These are phyloP conservation scores for Aureobasidium mangrovei DNA, from an alignment of 2,329 filamentous ascomycete species.

Conservation along the genomic window DNA sequence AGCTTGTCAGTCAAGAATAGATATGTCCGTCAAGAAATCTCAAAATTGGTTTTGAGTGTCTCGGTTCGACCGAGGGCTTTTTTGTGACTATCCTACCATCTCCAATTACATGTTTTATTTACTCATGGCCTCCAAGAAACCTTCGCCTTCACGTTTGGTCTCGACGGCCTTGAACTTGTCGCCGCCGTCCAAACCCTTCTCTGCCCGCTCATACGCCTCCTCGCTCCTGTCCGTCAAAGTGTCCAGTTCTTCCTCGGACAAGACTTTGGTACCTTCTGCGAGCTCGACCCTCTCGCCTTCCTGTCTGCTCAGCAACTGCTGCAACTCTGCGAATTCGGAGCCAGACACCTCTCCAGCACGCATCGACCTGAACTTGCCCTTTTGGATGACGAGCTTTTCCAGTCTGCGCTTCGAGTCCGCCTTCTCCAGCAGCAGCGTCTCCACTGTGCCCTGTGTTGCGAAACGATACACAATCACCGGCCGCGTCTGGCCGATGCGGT, in stretches of 20 bases:
- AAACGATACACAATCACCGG: constrained; percentile 92
- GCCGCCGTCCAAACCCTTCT: constrained; percentile 66
- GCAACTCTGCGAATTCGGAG: constrained; percentile 41
- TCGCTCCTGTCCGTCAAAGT: constrained; percentile 68
- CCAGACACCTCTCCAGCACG: constrained; percentile 39
- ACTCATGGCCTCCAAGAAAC: constrained; percentile 40
- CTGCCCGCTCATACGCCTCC: constrained; percentile 62
- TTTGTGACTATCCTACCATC: too few species aligned
- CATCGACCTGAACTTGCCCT: constrained; percentile 63
- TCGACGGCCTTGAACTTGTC: constrained; percentile 53
- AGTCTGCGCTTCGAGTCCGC: constrained; percentile 86
- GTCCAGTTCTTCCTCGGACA: constrained; percentile 68
- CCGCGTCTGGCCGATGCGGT: constrained; percentile 85
- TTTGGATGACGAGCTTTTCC: constrained; percentile 92
- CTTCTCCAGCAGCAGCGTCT: constrained; percentile 75
- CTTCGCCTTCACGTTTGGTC: constrained; percentile 51
- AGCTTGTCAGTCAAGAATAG: background rate
- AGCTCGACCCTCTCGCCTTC: constrained; percentile 52
- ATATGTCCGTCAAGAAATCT: background rate
- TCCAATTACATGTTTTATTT: constrained; percentile 19
- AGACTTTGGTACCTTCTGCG: constrained; percentile 47
- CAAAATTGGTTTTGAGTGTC: too few species aligned
- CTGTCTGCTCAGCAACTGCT: constrained; percentile 44
- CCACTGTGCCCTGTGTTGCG: constrained; percentile 85
- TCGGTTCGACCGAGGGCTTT: too few species aligned